Evolutionary conservation across 495 filamentous ascomycete species (phyloP), one percentile per base, ranked within the genome.

Genomic region (Trypethelium eluteriae): DNA sequence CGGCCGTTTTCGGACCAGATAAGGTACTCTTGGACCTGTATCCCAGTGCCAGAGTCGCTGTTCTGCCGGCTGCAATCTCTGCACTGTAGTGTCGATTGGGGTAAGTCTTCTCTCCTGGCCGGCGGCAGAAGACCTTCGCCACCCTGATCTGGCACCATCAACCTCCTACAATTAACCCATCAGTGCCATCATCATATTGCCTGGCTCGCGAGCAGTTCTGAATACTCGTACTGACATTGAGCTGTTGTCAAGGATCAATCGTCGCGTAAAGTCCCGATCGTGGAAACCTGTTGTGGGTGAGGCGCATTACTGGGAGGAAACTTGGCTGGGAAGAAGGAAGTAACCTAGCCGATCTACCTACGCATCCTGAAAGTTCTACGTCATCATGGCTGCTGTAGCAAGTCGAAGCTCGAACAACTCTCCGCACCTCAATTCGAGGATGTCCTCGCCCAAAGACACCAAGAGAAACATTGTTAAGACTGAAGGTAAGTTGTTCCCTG

Each of bases 361-460:
- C 25, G 25, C 25, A 62, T 61, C 35, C 34, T 5, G 39, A 65
- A 50, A 66, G 39, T 39, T 62, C 69, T 73, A 73, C 71, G 71
- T 73, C 68, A 76, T 63, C 73, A 74, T 74, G 73, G 74, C 74
- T 63, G 69, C 73, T 34, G 72, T 74, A 35, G 70, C 71, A 68
- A 70, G 69, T 66, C 68, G 70, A 68, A 59, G 68, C 36, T 70
- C 67, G 41, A 73, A 71, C 66, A 69, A 64, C 66, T 75, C 74
- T 68, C 69, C 74, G 57, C 72, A 70, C 35, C 50, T 71, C 64
- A 69, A 72, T 63, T 69, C 68, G 66, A 75, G 68, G 41, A 75
- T 77, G 74, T 71, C 72, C 68, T 72, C 74, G 53, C 73, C 75
- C 56, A 71, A 71, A 62, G 72, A 73, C 65, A 59, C 46, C 53